These are phyloP conservation scores for Suillus fuscotomentosus DNA, from an alignment of 768 basidiomycete genomes.

Conservation along the genomic window DNA sequence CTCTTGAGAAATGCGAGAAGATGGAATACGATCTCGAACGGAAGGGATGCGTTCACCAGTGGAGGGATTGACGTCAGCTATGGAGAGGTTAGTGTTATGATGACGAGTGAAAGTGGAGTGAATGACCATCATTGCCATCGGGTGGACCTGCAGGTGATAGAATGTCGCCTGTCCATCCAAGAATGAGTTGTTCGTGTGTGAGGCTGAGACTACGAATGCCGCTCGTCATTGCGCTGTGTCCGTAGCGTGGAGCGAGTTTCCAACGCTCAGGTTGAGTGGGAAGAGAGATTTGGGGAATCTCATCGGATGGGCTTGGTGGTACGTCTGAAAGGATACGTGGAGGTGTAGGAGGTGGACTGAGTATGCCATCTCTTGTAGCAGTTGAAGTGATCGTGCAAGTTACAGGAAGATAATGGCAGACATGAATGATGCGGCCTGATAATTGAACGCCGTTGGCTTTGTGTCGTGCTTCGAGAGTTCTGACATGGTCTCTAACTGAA, in stretches of 20 bases:
- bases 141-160: slow-evolving; percentile 38
- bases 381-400: slow-evolving; percentile 52
- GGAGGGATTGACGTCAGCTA: slow-evolving; percentile 2
- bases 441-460: slow-evolving; percentile 67
- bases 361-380: slow-evolving; percentile 43
- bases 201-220: slow-evolving; percentile 83
- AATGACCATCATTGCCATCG: slow-evolving; percentile 18
- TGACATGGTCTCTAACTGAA: slow-evolving; percentile 73
- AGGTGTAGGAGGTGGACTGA: slow-evolving; percentile 79
- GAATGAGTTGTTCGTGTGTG: slow-evolving; percentile 86
- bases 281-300: slow-evolving; percentile 16
- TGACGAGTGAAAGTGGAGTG: slow-evolving; percentile 5
- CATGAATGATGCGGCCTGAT: slow-evolving; percentile 87
- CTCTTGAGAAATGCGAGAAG: slow-evolving; percentile 50
- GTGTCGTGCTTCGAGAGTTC: slow-evolving; percentile 70
- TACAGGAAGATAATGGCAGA: slow-evolving; percentile 88
- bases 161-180: slow-evolving; percentile 95
- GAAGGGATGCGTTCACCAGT: slow-evolving; percentile 10
- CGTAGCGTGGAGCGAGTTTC: slow-evolving; percentile 77
- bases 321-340: slow-evolving; percentile 56
- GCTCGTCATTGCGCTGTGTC: slow-evolving; percentile 93
- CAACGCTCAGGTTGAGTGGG: slow-evolving; percentile 41
- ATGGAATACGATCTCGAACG: slow-evolving; percentile 41
- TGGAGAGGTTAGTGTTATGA: slow-evolving; percentile 6
- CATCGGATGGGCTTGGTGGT: slow-evolving; percentile 31